Percentiles rank a stretch among this genome's conserved stretches.
These are phyloP conservation scores for Talaromyces wortmannii DNA, from an alignment of 495 filamentous ascomycete species.

Conservation along the genomic window DNA sequence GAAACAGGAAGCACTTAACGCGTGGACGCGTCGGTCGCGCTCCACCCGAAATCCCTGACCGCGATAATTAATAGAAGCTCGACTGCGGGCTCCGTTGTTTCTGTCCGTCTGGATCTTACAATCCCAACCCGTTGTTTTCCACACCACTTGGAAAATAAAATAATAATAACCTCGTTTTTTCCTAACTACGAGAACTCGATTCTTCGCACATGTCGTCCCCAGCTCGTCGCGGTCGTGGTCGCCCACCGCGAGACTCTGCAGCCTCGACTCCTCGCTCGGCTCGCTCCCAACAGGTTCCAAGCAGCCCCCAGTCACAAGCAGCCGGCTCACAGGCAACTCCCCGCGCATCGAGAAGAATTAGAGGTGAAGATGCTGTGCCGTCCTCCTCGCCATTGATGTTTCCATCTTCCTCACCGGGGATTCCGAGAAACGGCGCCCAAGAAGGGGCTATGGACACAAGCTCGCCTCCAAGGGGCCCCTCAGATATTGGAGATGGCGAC, in stretches of 20 bases:
- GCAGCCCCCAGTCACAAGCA: constrained; percentile 12
- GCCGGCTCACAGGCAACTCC: constrained; percentile 26
- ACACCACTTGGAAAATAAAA: no score
- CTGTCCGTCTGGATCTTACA: not conserved
- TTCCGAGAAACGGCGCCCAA: constrained; percentile 47
- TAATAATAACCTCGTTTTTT: no score
- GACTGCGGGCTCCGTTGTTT: not conserved
- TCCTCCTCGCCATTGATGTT: constrained; percentile 82
- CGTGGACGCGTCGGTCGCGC: constrained; percentile 21
- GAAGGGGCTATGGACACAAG: constrained; percentile 50
- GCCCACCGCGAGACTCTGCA: constrained; percentile 30
- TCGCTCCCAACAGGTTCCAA: constrained; percentile 24
- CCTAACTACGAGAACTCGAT: no score
- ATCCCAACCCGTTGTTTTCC: not conserved
- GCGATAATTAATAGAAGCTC: not conserved
- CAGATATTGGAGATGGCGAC: constrained; percentile 52
- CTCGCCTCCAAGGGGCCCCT: constrained; percentile 58
- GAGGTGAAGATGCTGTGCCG: constrained; percentile 29
- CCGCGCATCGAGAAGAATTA: constrained; percentile 35
- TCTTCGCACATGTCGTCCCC: constrained; percentile 40
- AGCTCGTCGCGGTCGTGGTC: constrained; percentile 31
- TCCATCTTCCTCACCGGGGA: constrained; percentile 65
- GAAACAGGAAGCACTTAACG: constrained; percentile 33
- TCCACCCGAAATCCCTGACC: constrained; percentile 4
- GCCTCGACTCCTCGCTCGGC: constrained; percentile 35